These are phyloP conservation scores for Acorus gramineus DNA, from an alignment of 106 monocot species.

Conservation along the genomic window DNA sequence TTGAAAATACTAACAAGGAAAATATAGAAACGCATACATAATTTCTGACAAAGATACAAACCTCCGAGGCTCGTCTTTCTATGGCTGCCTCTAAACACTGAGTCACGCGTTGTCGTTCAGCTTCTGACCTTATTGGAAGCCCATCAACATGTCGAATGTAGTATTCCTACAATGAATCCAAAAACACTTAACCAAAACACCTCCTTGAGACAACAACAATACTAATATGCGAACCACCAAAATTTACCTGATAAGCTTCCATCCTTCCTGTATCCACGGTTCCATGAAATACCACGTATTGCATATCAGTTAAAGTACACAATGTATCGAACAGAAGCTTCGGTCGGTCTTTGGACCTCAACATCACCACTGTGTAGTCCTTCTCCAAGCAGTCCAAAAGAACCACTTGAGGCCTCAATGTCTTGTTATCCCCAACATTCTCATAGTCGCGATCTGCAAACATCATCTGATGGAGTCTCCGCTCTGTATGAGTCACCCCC, in stretches of 20 bases:
- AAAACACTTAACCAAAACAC: neutral
- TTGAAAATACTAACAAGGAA: neutral
- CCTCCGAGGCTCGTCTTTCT: constrained; percentile 23
- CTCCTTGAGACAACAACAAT: neutral
- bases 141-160: constrained; percentile 41
- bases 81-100: constrained; percentile 39
- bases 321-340: constrained; percentile 67
- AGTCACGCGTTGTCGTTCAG: constrained; percentile 25
- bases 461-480: constrained; percentile 55
- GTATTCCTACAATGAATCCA: constrained; percentile 23
- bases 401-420: constrained; percentile 16
- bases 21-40: neutral
- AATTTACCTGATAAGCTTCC: constrained; percentile 40
- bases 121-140: constrained; percentile 24
- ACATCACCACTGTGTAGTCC: constrained; percentile 40
- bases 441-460: constrained; percentile 31
- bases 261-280: constrained; percentile 19
- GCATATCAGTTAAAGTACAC: constrained; percentile 51
- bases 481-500: constrained; percentile 16
- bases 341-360: constrained; percentile 50
- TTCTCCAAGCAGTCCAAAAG: constrained; percentile 39
- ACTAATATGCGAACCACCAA: neutral
- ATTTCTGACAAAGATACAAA: neutral
- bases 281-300: constrained; percentile 62
- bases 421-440: neutral